phyloP scores from a whole-genome alignment of 2,329 filamentous ascomycete species.

The Malbranchea cinnamomea region DNA sequence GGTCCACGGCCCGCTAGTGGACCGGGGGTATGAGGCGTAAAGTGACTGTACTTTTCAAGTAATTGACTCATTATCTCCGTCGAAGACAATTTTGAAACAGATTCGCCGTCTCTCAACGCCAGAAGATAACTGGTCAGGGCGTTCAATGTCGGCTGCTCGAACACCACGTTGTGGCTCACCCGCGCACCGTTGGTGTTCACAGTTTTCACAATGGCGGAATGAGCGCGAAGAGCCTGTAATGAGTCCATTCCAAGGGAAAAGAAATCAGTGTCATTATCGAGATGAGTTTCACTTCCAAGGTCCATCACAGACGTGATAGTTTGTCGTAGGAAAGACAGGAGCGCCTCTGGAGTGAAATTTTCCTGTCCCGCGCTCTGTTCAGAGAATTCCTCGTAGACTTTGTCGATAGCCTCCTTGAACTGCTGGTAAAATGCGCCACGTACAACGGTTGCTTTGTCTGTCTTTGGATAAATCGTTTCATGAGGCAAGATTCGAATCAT shows the following conservation, averaged over 20 bases:
- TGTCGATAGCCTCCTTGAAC: slow-evolving; percentile 35
- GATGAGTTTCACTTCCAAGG: slow-evolving; percentile 13
- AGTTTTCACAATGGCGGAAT: slow-evolving; percentile 36
- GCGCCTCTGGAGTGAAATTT: slow-evolving; percentile 2
- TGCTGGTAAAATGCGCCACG: slow-evolving; percentile 35
- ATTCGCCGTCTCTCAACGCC: too few species aligned
- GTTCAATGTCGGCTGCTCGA: slow-evolving; percentile 39
- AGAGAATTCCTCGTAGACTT: slow-evolving; percentile 23
- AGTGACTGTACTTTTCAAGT: slow-evolving; percentile 31
- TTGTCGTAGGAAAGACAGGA: slow-evolving; percentile 5
- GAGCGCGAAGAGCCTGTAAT: slow-evolving; percentile 42
- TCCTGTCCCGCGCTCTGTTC: slow-evolving; percentile 7
- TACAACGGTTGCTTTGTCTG: slow-evolving; percentile 44
- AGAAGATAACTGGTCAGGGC: slow-evolving; percentile 33
- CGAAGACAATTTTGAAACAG: slow-evolving; percentile 19
- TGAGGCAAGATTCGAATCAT: slow-evolving; percentile 36
- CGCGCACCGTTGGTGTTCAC: slow-evolving; percentile 31
- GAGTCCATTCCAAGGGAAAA: slow-evolving; percentile 45
- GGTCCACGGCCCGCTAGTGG: slow-evolving; percentile 13
- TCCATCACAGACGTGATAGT: slow-evolving; percentile 16
- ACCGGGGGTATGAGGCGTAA: slow-evolving; percentile 15
- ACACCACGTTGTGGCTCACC: slow-evolving; percentile 40
- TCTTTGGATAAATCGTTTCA: slow-evolving; percentile 34
- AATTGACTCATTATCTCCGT: slow-evolving; percentile 31
- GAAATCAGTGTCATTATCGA: slow-evolving; percentile 37